Conservation (phyloP, 2,329 filamentous ascomycete species). For the Cladosporium sp. region DNA sequence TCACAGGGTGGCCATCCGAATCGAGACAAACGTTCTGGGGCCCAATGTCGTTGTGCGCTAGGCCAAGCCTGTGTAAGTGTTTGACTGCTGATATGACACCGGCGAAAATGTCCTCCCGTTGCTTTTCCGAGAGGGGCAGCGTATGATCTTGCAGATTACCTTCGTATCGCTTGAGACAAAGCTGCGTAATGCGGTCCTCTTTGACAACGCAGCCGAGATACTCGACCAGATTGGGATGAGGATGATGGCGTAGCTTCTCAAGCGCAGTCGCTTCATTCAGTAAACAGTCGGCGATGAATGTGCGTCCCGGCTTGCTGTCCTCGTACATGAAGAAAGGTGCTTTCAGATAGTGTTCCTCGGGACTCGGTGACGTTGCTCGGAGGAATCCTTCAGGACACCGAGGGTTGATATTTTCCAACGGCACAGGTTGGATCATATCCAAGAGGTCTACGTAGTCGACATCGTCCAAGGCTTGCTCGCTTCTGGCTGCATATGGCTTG, state of each 20-base stretch:
- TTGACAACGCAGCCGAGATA: conserved; percentile 29
- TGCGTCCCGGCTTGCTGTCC: conserved; percentile 24
- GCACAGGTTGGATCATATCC: conserved; percentile 22
- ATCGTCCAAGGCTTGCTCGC: conserved; percentile 16
- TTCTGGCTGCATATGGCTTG: conserved; percentile 23
- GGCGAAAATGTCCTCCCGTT: conserved; percentile 20
- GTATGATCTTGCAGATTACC: conserved; percentile 24
- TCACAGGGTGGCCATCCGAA: conserved; percentile 25
- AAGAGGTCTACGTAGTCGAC: conserved; percentile 25
- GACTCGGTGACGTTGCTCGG: conserved; percentile 17
- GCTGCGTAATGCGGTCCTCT: conserved; percentile 25
- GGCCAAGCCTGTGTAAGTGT: conserved; percentile 34
- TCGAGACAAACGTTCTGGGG: conserved; percentile 35
- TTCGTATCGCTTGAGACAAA: conserved; percentile 26
- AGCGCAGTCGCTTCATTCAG: conserved; percentile 25
- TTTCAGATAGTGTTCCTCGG: conserved; percentile 28
- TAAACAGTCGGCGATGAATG: conserved; percentile 28
- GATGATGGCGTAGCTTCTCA: conserved; percentile 23
- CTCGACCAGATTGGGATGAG: conserved; percentile 28
- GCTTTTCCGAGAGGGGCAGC: conserved; percentile 17
- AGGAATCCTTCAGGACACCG: conserved; percentile 19
- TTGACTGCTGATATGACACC: conserved; percentile 27
- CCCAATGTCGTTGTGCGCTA: conserved; percentile 37
- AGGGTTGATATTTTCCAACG: conserved; percentile 25
- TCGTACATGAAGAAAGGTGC: conserved; percentile 28